Base-by-base conservation (phyloP, 495 filamentous ascomycete species). In the Neurospora sp. region DNA sequence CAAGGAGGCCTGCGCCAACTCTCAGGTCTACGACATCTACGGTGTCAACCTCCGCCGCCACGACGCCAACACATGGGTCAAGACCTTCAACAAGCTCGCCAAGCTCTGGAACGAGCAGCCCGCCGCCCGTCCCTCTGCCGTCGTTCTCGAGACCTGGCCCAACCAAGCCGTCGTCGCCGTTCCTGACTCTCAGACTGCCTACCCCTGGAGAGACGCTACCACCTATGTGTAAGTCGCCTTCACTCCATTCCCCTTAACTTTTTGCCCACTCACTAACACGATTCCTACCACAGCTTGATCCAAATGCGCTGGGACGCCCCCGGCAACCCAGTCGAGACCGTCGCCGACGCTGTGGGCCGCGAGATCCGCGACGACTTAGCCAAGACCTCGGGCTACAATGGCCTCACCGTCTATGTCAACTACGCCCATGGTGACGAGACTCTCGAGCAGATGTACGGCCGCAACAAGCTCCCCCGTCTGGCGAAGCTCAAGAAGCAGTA, bases 341-440 rank as follows among this genome's bases (percentile, higher is more conserved):
- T 37, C 14, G 53, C 53, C 7, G 53, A 65, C 27, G 53, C 53
- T 5, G 31, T 65, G 53, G 53, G 53, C 14, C 53, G 53, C 27
- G 53, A 65, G 53, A 27, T 65, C 27, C 27, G 53, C 14, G 27
- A 35, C 3, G 53, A 65, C 27, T 65, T 35, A 3, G 53, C 53
- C 53, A 65, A 35, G 27, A 65, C 53, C 12, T 65, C 53, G 0
- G 81, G 82, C 0, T 81, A 76, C 69, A 38, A 68, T 1, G 70
- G 70, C n/a, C 69, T 81, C 5, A 45, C 75, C 8, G 65, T 75
- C 9, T 83, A 82, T 40, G 73, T 83, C 27, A 81, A 75, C 69
- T 84, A 81, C 70, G 79, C 78, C 6, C 75, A 80, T 53, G 81
- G 83, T 5, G 80, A 84, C 72, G 83, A 85, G 73, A 73, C 61